Evolutionary conservation across 768 basidiomycete species (phyloP).

Genomic region (Saitozyma podzolica): DNA sequence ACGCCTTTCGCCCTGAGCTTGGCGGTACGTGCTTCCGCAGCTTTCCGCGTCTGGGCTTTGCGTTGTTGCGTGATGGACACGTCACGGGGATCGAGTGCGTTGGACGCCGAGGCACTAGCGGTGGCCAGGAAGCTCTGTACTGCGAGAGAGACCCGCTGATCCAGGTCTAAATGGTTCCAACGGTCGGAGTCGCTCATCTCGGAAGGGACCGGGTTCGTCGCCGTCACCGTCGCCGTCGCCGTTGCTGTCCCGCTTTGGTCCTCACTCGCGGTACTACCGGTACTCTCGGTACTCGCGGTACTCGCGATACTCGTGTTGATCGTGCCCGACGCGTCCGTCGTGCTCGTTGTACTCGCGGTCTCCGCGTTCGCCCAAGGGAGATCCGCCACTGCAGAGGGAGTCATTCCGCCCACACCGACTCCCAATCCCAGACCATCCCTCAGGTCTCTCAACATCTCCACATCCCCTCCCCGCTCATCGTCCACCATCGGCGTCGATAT

Average conservation of each 20-base stretch:
- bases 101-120: not conserved
- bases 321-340: too few relatives aligned
- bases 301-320: too few relatives aligned
- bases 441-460: conserved; percentile 5
- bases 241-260: too few relatives aligned
- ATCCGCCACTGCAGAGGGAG: not conserved
- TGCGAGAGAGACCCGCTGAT: conserved; percentile 10
- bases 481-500: not conserved
- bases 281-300: too few relatives aligned
- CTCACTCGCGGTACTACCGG: too few relatives aligned
- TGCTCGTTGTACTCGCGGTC: too few relatives aligned
- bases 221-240: too few relatives aligned
- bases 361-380: not conserved
- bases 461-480: conserved; percentile 1
- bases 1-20: too few relatives aligned
- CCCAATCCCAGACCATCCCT: conserved; percentile 2
- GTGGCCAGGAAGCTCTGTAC: conserved; percentile 15
- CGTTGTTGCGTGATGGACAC: conserved; percentile 3
- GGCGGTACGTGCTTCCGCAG: too few relatives aligned
- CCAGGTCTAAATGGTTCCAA: not conserved
- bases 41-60: too few relatives aligned
- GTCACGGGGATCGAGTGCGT: not conserved
- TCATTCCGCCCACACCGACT: not conserved
- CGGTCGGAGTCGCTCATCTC: too few relatives aligned
- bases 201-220: too few relatives aligned